These are phyloP conservation scores for Astragalus glycyphyllos DNA, from an alignment of 306 rosid genomes.

Conservation along the genomic window DNA sequence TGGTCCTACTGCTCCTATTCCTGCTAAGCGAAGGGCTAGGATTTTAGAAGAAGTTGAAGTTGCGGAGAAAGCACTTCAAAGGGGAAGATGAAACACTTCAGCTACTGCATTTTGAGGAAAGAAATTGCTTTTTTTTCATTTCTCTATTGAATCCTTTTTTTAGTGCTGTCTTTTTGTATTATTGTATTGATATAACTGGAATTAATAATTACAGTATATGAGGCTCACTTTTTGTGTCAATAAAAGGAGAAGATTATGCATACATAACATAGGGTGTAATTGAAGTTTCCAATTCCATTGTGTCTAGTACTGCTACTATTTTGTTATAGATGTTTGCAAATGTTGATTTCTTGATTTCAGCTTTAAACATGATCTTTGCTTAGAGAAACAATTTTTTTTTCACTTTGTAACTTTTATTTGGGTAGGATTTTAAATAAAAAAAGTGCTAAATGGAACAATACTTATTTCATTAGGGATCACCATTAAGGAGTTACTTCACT, in stretches of 20 bases:
- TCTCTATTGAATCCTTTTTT: background rate
- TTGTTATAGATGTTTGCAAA: too few relatives aligned
- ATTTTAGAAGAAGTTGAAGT: slow-evolving; percentile 90
- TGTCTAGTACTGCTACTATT: too few relatives aligned
- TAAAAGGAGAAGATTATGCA: slow-evolving; percentile 25
- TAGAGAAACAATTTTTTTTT: too few relatives aligned
- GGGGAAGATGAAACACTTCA: slow-evolving; percentile 67
- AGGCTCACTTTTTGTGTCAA: slow-evolving; percentile 41
- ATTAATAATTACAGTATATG: slow-evolving; percentile 13
- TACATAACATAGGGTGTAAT: too few relatives aligned
- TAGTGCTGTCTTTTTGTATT: slow-evolving; percentile 33
- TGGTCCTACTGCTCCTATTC: slow-evolving; percentile 94
- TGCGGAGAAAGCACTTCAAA: slow-evolving; percentile 77
- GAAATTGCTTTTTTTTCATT: slow-evolving; percentile 1
- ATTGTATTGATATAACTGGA: slow-evolving; percentile 17
- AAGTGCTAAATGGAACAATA: too few relatives aligned
- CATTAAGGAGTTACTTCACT: too few relatives aligned
- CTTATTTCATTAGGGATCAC: too few relatives aligned
- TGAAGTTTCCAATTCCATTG: too few relatives aligned
- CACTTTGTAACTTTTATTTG: too few relatives aligned
- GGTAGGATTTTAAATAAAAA: too few relatives aligned
- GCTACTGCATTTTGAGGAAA: slow-evolving; percentile 27
- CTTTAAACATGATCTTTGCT: too few relatives aligned
- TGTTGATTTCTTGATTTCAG: too few relatives aligned
- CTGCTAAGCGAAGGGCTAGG: slow-evolving; percentile 76